Conservation (phyloP, 768 basidiomycete genomes). For the Mycena amicta region DNA sequence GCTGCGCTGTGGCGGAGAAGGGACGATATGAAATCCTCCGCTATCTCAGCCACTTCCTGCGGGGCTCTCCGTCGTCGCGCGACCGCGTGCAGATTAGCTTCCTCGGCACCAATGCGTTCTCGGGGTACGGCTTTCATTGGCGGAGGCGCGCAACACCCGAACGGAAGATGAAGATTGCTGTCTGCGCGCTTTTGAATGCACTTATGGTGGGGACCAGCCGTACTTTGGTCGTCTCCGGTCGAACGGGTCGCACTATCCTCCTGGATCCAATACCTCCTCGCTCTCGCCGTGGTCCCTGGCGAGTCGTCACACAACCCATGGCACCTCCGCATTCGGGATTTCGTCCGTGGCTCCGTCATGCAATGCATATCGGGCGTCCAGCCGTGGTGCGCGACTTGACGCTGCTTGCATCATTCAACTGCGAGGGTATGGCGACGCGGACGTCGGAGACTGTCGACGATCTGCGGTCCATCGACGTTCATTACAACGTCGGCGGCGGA, state of each 20-base stretch:
- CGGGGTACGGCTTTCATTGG: background rate
- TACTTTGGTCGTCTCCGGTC: background rate
- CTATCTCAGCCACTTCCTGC: background rate
- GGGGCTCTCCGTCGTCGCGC: background rate
- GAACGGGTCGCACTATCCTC: background rate
- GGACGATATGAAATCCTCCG: background rate
- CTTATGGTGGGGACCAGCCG: background rate
- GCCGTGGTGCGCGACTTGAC: background rate
- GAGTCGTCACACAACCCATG: background rate
- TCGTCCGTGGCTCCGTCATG: background rate
- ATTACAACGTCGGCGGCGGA: background rate
- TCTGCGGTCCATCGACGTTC: background rate
- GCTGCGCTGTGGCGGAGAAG: background rate
- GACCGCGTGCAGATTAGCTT: conserved; percentile 3
- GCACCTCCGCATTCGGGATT: conserved; percentile 3
- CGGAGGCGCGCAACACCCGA: background rate
- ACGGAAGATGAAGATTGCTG: background rate
- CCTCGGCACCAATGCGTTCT: background rate
- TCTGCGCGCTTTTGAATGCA: conserved; percentile 5
- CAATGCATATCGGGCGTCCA: background rate
- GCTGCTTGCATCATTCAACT: background rate
- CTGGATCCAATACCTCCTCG: background rate
- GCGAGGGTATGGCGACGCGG: background rate
- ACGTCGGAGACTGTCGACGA: background rate
- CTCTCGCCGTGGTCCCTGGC: background rate